Evolutionary conservation across 495 filamentous ascomycete genomes (phyloP), one percentile per base, ranked within the genome.

Genomic region (Penicillium paxilli): DNA sequence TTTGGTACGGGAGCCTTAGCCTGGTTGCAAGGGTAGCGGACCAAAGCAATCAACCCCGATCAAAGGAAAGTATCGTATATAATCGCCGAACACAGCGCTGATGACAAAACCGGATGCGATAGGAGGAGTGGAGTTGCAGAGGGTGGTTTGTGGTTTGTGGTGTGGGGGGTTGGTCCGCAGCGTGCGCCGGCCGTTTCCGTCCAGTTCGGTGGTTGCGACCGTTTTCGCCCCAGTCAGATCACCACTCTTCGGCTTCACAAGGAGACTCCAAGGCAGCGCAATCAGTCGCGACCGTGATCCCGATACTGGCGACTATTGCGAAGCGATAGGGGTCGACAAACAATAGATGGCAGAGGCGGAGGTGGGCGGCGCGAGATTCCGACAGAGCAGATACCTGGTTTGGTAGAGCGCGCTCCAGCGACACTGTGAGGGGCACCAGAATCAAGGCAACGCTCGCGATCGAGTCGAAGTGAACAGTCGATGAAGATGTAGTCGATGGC

Each of bases 171-270:
- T 28, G 30, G 46, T 30, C 49, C 40, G 30, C 30, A n/a, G 49
- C 17, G 32, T 57, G 59, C 57, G 59, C 60, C 48, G 59, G 50
- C 62, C 64, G 62, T 63, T 67, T 67, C 59, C 64, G 62, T 62
- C 55, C 38, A 62, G 24, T 37, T 52, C 10, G 50, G 26, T 52
- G 49, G 55, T 64, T 67, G 58, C 64, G 58, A 64, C 64, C 58
- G 50, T 63, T 16, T 38, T 38, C 35, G 35, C 35, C 35, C 63
- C 52, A 46, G 24, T 11, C 16, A 38, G 24, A 46, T 52, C 55
- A 51, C 47, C 51, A 23, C 19, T 12, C 10, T 21, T 42, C 40
- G 14, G 33, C 33, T 21, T 23, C 20, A 7, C 40, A 2, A 23
- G 8, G 10, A 40, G n/a, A 42, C 20, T n/a, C 19, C 40, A 5